Evolutionary conservation across 2,329 filamentous ascomycete genomes (phyloP).

Genomic region (Verticillium longisporum): DNA sequence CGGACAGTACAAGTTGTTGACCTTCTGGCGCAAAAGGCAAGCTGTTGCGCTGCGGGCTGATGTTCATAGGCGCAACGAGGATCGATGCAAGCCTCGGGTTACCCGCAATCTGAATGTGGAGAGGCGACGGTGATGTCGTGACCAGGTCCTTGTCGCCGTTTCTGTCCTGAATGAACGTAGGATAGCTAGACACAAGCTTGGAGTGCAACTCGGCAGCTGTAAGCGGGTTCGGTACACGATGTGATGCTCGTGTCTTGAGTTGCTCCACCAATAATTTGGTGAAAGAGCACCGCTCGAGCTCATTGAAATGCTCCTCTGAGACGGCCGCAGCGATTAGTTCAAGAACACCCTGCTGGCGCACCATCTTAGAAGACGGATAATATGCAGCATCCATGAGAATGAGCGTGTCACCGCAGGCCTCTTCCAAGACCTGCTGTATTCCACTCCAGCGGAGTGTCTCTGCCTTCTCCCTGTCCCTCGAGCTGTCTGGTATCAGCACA

Average conservation of each 20-base stretch:
- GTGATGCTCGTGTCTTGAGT: conserved; percentile 38
- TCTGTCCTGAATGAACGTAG: conserved; percentile 43
- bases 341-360: conserved; percentile 45
- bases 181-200: conserved; percentile 44
- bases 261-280: conserved; percentile 43
- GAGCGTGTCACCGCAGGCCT: conserved; percentile 47
- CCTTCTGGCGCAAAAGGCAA: conserved; percentile 35
- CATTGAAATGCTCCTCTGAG: conserved; percentile 41
- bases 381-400: conserved; percentile 54
- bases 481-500: conserved; percentile 27
- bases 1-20: conserved; percentile 41
- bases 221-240: conserved; percentile 33
- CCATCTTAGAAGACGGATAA: conserved; percentile 45
- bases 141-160: conserved; percentile 38
- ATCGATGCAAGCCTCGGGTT: conserved; percentile 49
- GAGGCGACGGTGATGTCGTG: conserved; percentile 44
- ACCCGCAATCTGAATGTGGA: conserved; percentile 49
- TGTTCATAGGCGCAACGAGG: conserved; percentile 43
- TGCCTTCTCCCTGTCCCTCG: conserved; percentile 34
- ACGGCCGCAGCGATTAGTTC: conserved; percentile 50
- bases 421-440: conserved; percentile 50
- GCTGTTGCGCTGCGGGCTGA: conserved; percentile 27
- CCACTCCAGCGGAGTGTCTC: conserved; percentile 48
- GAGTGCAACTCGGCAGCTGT: conserved; percentile 49
- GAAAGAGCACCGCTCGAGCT: conserved; percentile 44